Base-by-base conservation (phyloP, 768 basidiomycete species). In the Dacryopinax spathularia region DNA sequence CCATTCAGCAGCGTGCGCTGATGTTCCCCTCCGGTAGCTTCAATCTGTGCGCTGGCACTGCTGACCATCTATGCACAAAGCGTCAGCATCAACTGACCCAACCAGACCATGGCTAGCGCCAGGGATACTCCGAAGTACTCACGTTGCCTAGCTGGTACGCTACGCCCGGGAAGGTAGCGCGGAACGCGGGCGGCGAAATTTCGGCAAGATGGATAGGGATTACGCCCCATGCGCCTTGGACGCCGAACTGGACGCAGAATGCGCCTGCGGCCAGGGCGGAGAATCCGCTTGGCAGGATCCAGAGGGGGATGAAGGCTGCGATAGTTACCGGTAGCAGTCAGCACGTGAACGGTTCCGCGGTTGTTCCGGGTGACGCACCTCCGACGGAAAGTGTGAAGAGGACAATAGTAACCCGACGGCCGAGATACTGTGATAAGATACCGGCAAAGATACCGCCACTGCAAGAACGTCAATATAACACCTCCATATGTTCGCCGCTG, bases 171-270 rank as follows among this genome's bases (percentile, higher is more conserved):
- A 91, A 92, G 1, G 87, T 87, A 2, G 90, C 88, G 63, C 92
- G 80, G 80, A 92, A 94, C 0, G 89, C 91, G 2, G 89, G 87
- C 1, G 92, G 92, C 0, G 88, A 87, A 75, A 91, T 80, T 73
- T 95, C 91, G 13, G 84, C 80, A 22, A 94, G 78, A 72, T 86
- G 87, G 68, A 91, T 87, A 1, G 91, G 90, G 72, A 83, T 80
- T 12, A 90, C 85, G 68, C 89, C 89, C 88, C 89, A 91, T 35
- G 89, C 91, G 1, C 90, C 91, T 72, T 95, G 92, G 0, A 94
- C 89, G 60, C 89, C 89, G 67, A 89, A 83, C 70, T 93, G 91
- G 16, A 91, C 77, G 68, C 82, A 91, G 75, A 94, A 95, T 0
- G 90, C 91, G 9, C 90, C 90, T 0, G 89, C 89, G 0, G 88